phyloP scores from a whole-genome alignment of 139 green algal genomes.

The Yamagishiella unicocca region DNA sequence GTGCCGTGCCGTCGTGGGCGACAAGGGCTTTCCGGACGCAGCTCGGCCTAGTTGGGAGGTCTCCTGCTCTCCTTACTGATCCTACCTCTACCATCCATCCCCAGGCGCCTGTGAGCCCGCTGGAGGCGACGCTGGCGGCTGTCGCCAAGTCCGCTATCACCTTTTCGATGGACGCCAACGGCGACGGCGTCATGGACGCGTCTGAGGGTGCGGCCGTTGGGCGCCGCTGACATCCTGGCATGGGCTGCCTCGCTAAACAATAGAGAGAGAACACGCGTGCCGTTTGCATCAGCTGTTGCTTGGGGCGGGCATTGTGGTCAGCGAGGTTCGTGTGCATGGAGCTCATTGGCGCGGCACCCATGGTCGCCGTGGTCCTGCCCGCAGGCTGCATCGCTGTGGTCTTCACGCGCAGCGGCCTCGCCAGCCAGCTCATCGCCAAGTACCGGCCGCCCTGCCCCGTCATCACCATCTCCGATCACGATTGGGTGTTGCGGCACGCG shows the following conservation, averaged over 20 bases:
- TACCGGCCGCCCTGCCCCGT: slow-evolving; percentile 76
- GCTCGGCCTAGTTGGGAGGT: no score
- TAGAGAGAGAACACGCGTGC: no score
- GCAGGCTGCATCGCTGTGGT: slow-evolving; percentile 45
- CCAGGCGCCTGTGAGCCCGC: slow-evolving; percentile 39
- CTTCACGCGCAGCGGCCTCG: slow-evolving; percentile 46
- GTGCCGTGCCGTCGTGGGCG: no score
- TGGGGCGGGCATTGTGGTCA: no score
- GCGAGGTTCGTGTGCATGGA: background rate
- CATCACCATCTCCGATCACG: slow-evolving; percentile 60
- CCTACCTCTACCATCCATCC: background rate
- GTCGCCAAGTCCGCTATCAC: slow-evolving; percentile 55
- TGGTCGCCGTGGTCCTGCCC: background rate
- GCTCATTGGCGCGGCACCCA: background rate
- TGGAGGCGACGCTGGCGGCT: slow-evolving; percentile 52
- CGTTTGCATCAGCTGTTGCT: no score
- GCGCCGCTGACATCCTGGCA: no score
- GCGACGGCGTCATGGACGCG: slow-evolving; percentile 61
- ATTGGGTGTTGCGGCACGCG: slow-evolving; percentile 62
- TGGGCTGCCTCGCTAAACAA: no score
- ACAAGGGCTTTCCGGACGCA: no score
- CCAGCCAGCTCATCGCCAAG: slow-evolving; percentile 70
- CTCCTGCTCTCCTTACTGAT: no score
- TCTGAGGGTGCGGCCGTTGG: slow-evolving; percentile 40
- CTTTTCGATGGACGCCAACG: slow-evolving; percentile 63